Conservation (phyloP, 83 land plant genomes). For the Picea mariana region DNA sequence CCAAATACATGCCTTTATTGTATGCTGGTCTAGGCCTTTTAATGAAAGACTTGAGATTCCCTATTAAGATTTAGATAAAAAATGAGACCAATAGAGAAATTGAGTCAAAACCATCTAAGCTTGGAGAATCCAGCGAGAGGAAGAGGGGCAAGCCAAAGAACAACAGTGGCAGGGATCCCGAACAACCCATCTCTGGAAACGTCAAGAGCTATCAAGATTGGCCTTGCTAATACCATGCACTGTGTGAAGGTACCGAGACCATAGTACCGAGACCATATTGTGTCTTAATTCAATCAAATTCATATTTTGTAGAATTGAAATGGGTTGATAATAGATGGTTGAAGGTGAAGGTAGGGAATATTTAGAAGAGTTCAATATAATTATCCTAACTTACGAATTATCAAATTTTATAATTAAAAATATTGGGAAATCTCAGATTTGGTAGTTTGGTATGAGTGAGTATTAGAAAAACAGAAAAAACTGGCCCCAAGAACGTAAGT, state of each 20-base stretch:
- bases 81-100: slow-evolving; percentile 54
- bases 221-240: slow-evolving; percentile 40
- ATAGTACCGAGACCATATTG: no score
- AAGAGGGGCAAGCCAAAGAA: slow-evolving; percentile 47
- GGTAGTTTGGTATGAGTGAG: no score
- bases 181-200: slow-evolving; percentile 87
- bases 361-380: no score
- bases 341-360: no score
- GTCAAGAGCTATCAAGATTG: slow-evolving; percentile 61
- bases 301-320: no score
- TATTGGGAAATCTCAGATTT: no score
- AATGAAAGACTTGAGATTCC: slow-evolving; percentile 53
- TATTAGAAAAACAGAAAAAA: no score
- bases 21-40: slow-evolving; percentile 83
- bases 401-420: no score
- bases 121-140: slow-evolving; percentile 13
- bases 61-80: slow-evolving; percentile 71
- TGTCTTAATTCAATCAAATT: slow-evolving; percentile 34
- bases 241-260: slow-evolving; percentile 45
- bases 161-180: slow-evolving; percentile 62
- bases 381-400: no score
- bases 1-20: slow-evolving; percentile 68
- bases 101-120: slow-evolving; percentile 34
- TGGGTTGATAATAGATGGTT: no score
- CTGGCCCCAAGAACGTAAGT: no score